A percentile compares a stretch with the other conserved stretches of the same genome.
These are phyloP conservation scores for Pueraria montana DNA, from an alignment of 306 rosid species.

Conservation along the genomic window DNA sequence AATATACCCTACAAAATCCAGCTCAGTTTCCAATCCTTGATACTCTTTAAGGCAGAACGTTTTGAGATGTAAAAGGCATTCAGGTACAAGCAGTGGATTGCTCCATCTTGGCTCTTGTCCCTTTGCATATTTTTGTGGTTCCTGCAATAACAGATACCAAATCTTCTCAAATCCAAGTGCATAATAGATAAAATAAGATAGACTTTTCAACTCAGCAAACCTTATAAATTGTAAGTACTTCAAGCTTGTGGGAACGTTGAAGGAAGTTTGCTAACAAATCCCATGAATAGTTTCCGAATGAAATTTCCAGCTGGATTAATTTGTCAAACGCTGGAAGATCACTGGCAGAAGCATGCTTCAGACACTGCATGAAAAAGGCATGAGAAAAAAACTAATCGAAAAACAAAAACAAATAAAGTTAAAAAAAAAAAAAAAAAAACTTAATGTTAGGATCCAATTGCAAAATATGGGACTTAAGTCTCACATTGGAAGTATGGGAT, in stretches of 20 bases:
- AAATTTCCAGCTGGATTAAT: slow-evolving; percentile 46
- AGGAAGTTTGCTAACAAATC: slow-evolving; percentile 44
- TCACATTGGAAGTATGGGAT: background rate
- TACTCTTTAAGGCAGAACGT: slow-evolving; percentile 35
- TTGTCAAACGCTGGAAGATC: slow-evolving; percentile 45
- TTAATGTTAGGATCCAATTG: background rate
- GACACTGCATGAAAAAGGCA: slow-evolving; percentile 43
- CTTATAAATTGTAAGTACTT: slow-evolving; percentile 47
- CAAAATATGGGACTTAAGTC: background rate
- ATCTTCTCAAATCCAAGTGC: slow-evolving; percentile 2
- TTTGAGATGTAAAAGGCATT: slow-evolving; percentile 48
- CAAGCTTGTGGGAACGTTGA: slow-evolving; percentile 30
- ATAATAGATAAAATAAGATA: slow-evolving; percentile 2
- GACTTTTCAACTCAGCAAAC: slow-evolving; percentile 38
- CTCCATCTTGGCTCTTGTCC: slow-evolving; percentile 43
- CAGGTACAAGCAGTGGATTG: slow-evolving; percentile 37
- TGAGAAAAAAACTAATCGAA: background rate
- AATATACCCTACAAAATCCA: slow-evolving; percentile 43
- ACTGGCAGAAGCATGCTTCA: slow-evolving; percentile 24
- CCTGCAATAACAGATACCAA: slow-evolving; percentile 38
- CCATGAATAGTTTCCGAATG: slow-evolving; percentile 44
- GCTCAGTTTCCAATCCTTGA: slow-evolving; percentile 44
- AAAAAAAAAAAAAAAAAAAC: too few species aligned
- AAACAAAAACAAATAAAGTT: background rate
- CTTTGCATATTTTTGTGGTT: background rate